Evolutionary conservation across 306 rosid species (phyloP).

Genomic region (Corylus avellana): DNA sequence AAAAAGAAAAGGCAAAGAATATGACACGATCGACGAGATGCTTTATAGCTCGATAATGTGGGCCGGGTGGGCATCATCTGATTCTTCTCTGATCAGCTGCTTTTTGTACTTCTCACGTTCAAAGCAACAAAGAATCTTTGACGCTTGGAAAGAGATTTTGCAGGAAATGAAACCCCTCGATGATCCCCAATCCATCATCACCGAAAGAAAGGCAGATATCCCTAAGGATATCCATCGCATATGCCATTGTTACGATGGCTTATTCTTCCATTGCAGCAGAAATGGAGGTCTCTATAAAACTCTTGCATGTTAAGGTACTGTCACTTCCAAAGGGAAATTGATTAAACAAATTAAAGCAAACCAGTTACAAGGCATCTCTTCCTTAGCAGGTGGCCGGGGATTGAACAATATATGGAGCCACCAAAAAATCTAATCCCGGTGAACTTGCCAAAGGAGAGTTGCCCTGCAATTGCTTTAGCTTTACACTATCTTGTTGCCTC

Average conservation of each 20-base stretch:
- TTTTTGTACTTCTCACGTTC: conserved; percentile 12
- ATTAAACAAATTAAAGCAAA: conserved; percentile 21
- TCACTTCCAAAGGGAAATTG: conserved; percentile 1
- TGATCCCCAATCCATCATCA: not conserved
- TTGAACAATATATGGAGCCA: not conserved
- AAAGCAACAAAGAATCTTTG: conserved; percentile 12
- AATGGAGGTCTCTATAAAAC: conserved; percentile 5
- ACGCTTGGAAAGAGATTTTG: not conserved
- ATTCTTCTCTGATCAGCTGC: conserved; percentile 15
- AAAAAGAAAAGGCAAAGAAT: conserved; percentile 25
- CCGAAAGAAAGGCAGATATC: conserved; percentile 3
- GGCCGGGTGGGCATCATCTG: not conserved
- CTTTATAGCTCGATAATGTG: conserved; percentile 15
- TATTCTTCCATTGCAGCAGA: conserved; percentile 28
- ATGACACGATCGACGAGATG: conserved; percentile 30
- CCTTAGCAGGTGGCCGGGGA: conserved; percentile 37
- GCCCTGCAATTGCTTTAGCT: conserved; percentile 52
- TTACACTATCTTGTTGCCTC: conserved; percentile 1
- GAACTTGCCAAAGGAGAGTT: conserved; percentile 66
- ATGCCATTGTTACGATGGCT: conserved; percentile 39
- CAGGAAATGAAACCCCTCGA: too few relatives aligned
- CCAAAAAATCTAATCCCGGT: not conserved
- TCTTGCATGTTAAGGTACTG: not conserved
- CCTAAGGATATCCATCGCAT: conserved; percentile 24
- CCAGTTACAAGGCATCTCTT: conserved; percentile 46